phyloP scores from a whole-genome alignment of 257 asterid species.

The Solanum commersonii region DNA sequence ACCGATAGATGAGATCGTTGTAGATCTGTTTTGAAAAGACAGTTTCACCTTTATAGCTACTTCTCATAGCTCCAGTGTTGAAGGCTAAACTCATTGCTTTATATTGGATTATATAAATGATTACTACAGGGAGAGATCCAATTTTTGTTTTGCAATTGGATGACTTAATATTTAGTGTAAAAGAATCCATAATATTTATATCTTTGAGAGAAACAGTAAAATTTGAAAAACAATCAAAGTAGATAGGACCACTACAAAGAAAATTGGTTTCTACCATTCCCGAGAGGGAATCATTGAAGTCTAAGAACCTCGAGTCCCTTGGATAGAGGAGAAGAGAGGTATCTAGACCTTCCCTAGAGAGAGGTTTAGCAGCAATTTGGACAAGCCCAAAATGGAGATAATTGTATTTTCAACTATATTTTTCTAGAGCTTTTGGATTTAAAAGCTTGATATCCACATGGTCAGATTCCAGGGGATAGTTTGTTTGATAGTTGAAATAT shows the following conservation, averaged over 20 bases:
- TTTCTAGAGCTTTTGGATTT: background rate
- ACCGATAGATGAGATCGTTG: background rate
- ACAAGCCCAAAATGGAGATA: background rate
- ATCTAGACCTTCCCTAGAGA: background rate
- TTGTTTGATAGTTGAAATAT: background rate
- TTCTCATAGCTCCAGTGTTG: background rate
- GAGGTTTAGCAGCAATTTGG: background rate
- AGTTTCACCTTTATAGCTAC: background rate
- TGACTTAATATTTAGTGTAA: no score
- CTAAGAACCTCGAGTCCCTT: background rate
- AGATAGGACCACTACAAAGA: background rate
- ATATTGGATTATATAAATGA: no score
- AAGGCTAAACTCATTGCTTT: background rate
- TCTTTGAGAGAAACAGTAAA: background rate
- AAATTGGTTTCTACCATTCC: background rate
- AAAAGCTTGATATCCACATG: background rate
- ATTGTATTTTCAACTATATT: no score
- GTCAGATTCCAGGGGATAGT: no score
- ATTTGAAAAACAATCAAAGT: no score
- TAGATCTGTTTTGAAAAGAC: background rate
- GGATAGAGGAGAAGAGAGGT: background rate
- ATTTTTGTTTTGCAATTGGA: no score
- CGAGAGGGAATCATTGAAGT: no score
- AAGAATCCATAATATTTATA: background rate
- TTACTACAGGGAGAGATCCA: background rate